Percentiles rank a stretch among this genome's conserved stretches.
phyloP scores from a whole-genome alignment of 306 rosid genomes.

The Lotus japonicus region DNA sequence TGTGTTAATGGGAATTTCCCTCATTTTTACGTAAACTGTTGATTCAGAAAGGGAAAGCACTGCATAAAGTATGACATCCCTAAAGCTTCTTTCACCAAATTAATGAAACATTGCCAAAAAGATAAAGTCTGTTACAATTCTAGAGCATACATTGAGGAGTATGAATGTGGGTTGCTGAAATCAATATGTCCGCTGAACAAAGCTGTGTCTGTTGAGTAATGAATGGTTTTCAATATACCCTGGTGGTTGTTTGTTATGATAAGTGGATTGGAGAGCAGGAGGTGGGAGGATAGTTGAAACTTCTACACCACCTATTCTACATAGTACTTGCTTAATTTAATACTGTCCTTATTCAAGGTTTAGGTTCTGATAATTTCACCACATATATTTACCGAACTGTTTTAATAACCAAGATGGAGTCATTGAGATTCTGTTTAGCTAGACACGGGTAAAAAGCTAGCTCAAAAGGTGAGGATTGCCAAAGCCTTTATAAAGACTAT shows the following conservation, averaged over 20 bases:
- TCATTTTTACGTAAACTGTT: background rate
- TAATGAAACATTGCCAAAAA: background rate
- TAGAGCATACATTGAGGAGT: background rate
- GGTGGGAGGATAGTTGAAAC: background rate
- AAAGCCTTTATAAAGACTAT: no score
- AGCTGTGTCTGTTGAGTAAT: background rate
- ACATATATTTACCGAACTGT: background rate
- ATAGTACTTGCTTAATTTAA: background rate
- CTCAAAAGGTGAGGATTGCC: no score
- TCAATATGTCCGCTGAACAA: background rate
- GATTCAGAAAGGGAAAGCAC: background rate
- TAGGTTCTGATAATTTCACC: background rate
- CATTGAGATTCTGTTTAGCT: background rate
- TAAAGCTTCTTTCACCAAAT: slow-evolving; percentile 1
- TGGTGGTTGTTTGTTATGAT: background rate
- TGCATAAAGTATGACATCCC: background rate
- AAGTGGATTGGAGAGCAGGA: background rate
- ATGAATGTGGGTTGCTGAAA: background rate
- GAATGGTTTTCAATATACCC: background rate
- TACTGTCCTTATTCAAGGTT: background rate
- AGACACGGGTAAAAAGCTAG: background rate
- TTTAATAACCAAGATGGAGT: background rate
- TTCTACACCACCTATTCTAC: background rate
- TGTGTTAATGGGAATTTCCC: background rate
- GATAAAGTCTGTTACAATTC: background rate